Conservation (phyloP, 1,139 yeast genomes). For the Pichia sp. region DNA sequence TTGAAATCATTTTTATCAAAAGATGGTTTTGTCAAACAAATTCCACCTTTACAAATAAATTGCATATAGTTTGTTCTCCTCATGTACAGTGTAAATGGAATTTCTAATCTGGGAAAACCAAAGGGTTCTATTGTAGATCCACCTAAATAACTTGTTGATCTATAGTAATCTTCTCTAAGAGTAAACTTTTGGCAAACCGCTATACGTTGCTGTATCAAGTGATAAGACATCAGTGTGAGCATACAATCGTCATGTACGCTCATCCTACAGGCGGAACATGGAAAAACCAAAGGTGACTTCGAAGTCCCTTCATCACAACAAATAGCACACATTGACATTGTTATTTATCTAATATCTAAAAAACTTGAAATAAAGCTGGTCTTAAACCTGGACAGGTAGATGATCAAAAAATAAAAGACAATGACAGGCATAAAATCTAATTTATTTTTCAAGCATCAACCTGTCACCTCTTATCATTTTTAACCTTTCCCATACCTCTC, state of each 20-base stretch:
- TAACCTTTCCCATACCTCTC: too few species aligned
- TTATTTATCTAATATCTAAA: too few species aligned
- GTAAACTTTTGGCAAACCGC: not conserved
- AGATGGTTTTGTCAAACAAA: not conserved
- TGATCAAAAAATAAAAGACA: too few species aligned
- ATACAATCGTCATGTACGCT: constrained; percentile 9
- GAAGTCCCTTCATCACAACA: constrained; percentile 9
- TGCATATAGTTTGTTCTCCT: constrained; percentile 1
- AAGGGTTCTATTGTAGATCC: too few species aligned
- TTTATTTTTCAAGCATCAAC: too few species aligned
- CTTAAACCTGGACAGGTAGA: not conserved
- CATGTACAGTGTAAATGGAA: too few species aligned
- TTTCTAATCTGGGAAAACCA: too few species aligned
- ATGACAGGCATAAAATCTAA: too few species aligned
- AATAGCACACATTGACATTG: constrained; percentile 6
- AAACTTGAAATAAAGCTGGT: not conserved
- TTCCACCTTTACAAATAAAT: constrained; percentile 3
- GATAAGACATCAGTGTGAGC: constrained; percentile 5
- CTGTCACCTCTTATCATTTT: too few species aligned
- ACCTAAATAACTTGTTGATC: too few species aligned
- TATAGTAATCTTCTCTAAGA: too few species aligned
- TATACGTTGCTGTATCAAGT: constrained; percentile 6
- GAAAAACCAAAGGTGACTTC: constrained; percentile 3
- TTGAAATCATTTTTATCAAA: not conserved
- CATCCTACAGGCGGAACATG: constrained; percentile 6